These are phyloP conservation scores for Davidsoniella neocaledoniae DNA, from an alignment of 2,329 filamentous ascomycete genomes.

Conservation along the genomic window DNA sequence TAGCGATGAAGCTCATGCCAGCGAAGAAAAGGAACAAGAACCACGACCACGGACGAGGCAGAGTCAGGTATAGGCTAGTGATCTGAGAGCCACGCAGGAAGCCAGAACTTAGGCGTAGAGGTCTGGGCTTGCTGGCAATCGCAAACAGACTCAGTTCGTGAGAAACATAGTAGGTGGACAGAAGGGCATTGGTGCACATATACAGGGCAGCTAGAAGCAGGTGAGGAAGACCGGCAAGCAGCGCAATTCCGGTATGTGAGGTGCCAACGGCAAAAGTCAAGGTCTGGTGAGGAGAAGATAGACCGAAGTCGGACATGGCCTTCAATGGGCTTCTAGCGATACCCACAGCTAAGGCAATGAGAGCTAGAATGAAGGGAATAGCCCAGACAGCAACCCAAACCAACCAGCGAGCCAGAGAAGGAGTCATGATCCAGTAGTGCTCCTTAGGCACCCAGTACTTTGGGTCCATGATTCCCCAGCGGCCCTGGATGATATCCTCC, in stretches of 20 bases:
- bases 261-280: constrained; percentile 18
- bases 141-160: constrained; percentile 32
- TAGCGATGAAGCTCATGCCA: constrained; percentile 29
- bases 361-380: constrained; percentile 21
- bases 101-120: constrained; percentile 31
- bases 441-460: constrained; percentile 26
- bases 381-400: constrained; percentile 25
- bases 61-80: constrained; percentile 31
- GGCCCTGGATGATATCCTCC: constrained; percentile 25
- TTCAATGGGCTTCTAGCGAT: constrained; percentile 18
- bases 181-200: constrained; percentile 28
- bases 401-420: constrained; percentile 27
- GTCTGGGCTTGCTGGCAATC: constrained; percentile 14
- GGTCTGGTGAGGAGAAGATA: constrained; percentile 21
- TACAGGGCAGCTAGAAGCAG: constrained; percentile 32
- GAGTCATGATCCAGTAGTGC: constrained; percentile 29
- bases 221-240: constrained; percentile 32
- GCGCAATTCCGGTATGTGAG: constrained; percentile 17
- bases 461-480: constrained; percentile 27
- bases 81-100: constrained; percentile 28
- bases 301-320: constrained; percentile 24
- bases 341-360: constrained; percentile 23
- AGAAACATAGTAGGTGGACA: constrained; percentile 32
- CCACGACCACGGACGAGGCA: constrained; percentile 30
- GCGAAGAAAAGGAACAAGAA: constrained; percentile 27